phyloP scores from a whole-genome alignment of 352 stramenopile genomes.

The Pythium coloratum region DNA sequence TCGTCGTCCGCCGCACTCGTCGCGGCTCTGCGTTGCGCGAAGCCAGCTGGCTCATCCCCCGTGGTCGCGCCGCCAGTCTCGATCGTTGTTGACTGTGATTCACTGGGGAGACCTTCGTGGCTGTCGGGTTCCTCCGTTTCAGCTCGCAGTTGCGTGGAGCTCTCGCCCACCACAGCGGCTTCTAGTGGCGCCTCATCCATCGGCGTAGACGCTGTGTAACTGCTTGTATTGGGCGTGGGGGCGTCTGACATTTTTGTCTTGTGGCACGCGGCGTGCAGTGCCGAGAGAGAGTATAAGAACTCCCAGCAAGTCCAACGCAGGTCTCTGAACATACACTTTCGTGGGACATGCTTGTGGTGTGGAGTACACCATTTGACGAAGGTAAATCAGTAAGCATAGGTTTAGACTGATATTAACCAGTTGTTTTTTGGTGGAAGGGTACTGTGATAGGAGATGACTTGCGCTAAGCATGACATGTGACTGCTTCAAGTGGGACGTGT shows the following conservation, averaged over 20 bases:
- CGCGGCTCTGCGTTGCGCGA: neutral
- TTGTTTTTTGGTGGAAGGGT: neutral
- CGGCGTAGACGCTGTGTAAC: no score
- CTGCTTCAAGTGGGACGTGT: neutral
- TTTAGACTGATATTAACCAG: neutral
- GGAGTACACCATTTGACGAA: neutral
- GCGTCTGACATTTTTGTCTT: neutral
- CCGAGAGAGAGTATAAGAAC: neutral
- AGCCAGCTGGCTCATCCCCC: neutral
- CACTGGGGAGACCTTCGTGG: neutral
- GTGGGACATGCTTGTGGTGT: neutral
- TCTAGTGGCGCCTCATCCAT: neutral
- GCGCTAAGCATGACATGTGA: neutral
- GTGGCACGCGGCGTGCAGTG: neutral
- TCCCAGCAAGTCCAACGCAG: no score
- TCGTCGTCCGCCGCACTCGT: neutral
- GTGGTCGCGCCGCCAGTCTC: neutral
- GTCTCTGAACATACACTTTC: slow-evolving; percentile 1
- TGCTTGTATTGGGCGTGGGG: neutral
- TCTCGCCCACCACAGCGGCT: neutral
- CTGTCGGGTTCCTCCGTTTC: neutral
- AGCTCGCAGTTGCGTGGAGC: neutral
- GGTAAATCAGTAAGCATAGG: neutral
- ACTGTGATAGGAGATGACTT: neutral
- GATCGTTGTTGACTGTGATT: neutral